Conservation (phyloP, 2,329 filamentous ascomycete species). For the Neonectria faginata region DNA sequence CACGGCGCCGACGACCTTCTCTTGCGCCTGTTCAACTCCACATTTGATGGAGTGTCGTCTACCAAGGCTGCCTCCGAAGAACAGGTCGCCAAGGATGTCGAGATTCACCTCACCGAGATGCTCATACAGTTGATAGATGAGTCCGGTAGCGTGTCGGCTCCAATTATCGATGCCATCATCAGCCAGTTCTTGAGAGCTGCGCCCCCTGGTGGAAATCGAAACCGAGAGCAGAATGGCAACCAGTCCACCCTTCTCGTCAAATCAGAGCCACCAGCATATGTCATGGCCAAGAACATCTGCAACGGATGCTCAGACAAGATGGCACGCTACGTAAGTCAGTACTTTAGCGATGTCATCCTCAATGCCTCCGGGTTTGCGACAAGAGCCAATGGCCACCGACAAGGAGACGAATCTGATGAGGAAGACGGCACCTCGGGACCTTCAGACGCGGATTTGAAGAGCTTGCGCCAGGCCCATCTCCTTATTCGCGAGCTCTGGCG, state of each 20-base stretch:
- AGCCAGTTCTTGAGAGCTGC: slow-evolving; percentile 94
- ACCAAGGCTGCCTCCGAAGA: slow-evolving; percentile 82
- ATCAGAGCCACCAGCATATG: slow-evolving; percentile 90
- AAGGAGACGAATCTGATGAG: slow-evolving; percentile 73
- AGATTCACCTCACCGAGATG: slow-evolving; percentile 90
- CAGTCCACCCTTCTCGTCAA: slow-evolving; percentile 88
- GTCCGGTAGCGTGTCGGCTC: slow-evolving; percentile 76
- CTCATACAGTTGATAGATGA: slow-evolving; percentile 90
- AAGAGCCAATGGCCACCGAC: slow-evolving; percentile 68
- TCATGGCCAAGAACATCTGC: slow-evolving; percentile 96
- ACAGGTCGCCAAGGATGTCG: slow-evolving; percentile 90
- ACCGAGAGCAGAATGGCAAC: slow-evolving; percentile 75
- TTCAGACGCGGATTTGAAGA: slow-evolving; percentile 85
- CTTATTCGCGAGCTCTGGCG: slow-evolving; percentile 94
- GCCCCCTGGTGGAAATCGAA: slow-evolving; percentile 72
- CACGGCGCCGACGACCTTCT: slow-evolving; percentile 84
- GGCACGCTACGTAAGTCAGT: slow-evolving; percentile 92
- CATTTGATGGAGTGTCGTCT: slow-evolving; percentile 91
- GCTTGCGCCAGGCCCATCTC: slow-evolving; percentile 88
- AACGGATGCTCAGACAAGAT: slow-evolving; percentile 92
- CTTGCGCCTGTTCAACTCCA: slow-evolving; percentile 83
- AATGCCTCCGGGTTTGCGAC: slow-evolving; percentile 77
- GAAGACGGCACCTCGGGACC: slow-evolving; percentile 71
- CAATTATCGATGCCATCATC: slow-evolving; percentile 92
- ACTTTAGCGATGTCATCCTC: slow-evolving; percentile 96